These are phyloP conservation scores for Coemansia sp. DNA, from an alignment of 371 early-diverging fungal genomes.

Conservation along the genomic window DNA sequence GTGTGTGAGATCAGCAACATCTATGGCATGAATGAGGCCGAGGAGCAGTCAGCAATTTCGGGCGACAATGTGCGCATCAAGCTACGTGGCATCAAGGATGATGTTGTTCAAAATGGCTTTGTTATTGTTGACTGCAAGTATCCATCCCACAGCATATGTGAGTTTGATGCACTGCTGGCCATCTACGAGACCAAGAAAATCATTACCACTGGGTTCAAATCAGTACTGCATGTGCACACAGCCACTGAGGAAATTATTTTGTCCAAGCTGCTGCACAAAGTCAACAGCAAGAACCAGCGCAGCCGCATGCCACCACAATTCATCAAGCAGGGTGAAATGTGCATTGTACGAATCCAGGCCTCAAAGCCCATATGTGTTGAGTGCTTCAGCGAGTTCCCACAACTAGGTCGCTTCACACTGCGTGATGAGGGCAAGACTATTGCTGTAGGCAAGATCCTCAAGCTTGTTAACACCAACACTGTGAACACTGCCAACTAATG, in stretches of 20 bases:
- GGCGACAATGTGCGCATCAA: conserved; percentile 94
- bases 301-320: conserved; percentile 90
- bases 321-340: conserved; percentile 75
- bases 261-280: conserved; percentile 76
- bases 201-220: conserved; percentile 90
- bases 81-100: conserved; percentile 91
- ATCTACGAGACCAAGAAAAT: conserved; percentile 94
- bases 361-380: conserved; percentile 81
- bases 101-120: conserved; percentile 84
- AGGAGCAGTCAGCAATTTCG: conserved; percentile 72
- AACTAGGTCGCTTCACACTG: conserved; percentile 94
- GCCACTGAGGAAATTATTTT: conserved; percentile 85
- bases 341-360: conserved; percentile 75
- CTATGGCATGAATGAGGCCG: conserved; percentile 78
- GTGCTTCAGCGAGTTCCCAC: conserved; percentile 82
- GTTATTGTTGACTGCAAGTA: conserved; percentile 76
- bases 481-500: conserved; percentile 3
- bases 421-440: conserved; percentile 96
- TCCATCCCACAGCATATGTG: conserved; percentile 74
- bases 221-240: conserved; percentile 90
- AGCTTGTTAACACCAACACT: conserved; percentile 55
- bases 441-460: conserved; percentile 92
- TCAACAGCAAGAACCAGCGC: conserved; percentile 86
- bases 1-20: conserved; percentile 76
- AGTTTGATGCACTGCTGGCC: conserved; percentile 84